Evolutionary conservation across 495 filamentous ascomycete species (phyloP).

Genomic region (Hyaloscypha variabilis): DNA sequence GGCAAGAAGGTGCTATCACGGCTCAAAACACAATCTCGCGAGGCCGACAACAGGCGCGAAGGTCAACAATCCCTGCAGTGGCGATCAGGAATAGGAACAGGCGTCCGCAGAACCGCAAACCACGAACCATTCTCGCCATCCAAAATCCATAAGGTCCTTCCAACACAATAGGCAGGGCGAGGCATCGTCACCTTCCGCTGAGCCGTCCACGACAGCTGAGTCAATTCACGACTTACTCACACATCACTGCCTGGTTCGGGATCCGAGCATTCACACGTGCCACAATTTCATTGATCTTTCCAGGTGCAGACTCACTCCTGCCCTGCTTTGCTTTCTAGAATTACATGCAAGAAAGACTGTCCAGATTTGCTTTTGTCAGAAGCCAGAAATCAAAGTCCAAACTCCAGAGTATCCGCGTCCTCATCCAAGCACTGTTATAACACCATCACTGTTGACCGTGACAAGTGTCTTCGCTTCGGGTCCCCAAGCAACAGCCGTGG

Average conservation of each 20-base stretch:
- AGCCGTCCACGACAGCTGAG: background rate
- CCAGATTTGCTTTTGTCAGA: slow-evolving; percentile 25
- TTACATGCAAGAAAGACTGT: slow-evolving; percentile 30
- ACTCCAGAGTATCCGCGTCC: slow-evolving; percentile 25
- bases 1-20: background rate
- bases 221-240: background rate
- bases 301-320: slow-evolving; percentile 2
- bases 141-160: background rate
- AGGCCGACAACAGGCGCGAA: background rate
- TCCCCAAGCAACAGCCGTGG: slow-evolving; percentile 78
- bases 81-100: background rate
- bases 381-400: slow-evolving; percentile 23
- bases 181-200: background rate
- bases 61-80: background rate
- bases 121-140: background rate
- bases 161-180: background rate
- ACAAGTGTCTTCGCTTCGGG: slow-evolving; percentile 72
- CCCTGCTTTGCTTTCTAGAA: slow-evolving; percentile 28
- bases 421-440: slow-evolving; percentile 44
- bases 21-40: background rate
- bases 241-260: background rate
- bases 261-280: background rate
- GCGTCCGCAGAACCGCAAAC: background rate
- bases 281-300: background rate
- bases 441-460: slow-evolving; percentile 72